These are phyloP conservation scores for Dictyostelium intermedium DNA, from an alignment of 78 protist species.

Conservation along the genomic window DNA sequence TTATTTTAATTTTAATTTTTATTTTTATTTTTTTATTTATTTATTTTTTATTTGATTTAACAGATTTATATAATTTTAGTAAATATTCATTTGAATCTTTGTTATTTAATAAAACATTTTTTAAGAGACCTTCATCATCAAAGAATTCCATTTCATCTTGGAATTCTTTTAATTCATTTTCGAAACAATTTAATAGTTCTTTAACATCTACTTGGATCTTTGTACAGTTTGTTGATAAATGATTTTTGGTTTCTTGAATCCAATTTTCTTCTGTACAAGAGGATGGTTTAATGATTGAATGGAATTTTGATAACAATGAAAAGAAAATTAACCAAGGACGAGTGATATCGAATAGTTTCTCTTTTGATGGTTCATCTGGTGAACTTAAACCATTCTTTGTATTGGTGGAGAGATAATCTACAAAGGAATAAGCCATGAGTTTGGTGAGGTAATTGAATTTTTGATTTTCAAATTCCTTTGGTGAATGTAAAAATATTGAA, in stretches of 20 bases:
- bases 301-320: conserved; percentile 14
- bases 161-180: conserved; percentile 23
- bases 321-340: conserved; percentile 54
- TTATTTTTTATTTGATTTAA: not conserved
- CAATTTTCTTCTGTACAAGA: not conserved
- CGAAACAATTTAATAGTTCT: conserved; percentile 2
- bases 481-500: conserved; percentile 20
- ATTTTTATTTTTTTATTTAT: not conserved
- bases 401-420: not conserved
- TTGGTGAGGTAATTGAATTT: conserved; percentile 27
- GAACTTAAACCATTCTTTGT: not conserved
- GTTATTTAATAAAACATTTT: not conserved
- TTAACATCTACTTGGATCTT: conserved; percentile 37
- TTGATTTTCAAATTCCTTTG: conserved; percentile 34
- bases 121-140: conserved; percentile 28
- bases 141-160: conserved; percentile 46
- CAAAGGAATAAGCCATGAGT: conserved; percentile 8
- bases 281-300: not conserved
- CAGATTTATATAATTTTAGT: not conserved
- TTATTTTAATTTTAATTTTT: not conserved
- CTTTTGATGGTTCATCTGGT: not conserved
- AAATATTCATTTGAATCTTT: conserved; percentile 27
- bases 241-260: conserved; percentile 4
- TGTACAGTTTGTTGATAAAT: not conserved
- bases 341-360: not conserved